Evolutionary conservation across 345 rosid species (phyloP), one percentile per base, ranked within the genome.

Genomic region (Kandelia obovata): DNA sequence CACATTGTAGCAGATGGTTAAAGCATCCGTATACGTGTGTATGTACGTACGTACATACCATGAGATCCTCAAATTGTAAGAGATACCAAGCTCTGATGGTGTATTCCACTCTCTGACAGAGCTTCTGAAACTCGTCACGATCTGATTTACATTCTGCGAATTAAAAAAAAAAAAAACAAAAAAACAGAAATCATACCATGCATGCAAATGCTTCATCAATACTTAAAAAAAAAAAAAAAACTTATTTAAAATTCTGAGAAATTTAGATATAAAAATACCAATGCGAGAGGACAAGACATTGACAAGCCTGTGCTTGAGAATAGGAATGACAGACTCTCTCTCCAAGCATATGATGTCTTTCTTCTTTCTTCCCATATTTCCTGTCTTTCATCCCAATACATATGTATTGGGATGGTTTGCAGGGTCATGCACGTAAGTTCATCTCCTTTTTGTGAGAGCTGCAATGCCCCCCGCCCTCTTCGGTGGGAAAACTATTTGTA

Each of bases 311-410:
- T 75, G 86, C 70, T 88, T 91, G 71, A 91, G 78, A 67, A 87
- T 73, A 56, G 92, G 89, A 72, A 88, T 91, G 46, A 91, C 95
- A 28, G 95, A 83, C 81, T 88, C 95, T 68, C 83, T 78, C 73
- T 88, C 95, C 66, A 91, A 65, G 32, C 76, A 78, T 23, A 87
- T 85, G 4, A 88, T 73, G 20, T 91, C 91, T 58, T 75, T 79
- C 77, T 85, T 91, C 82, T 80, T 85, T 69, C 75, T 79, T 60
- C 64, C 80, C 87, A 78, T 87, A 70, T 49, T 19, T 19, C 6
- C 25, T 21, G 21, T 56, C 59, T 13, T 43, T 43, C n/a, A n/a
- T n/a, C n/a, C n/a, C n/a, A n/a, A n/a, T n/a, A 34, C 1, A 1
- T 0, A 7, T 34, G 37, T 34, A 7, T 34, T 7, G 37, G 37